Evolutionary conservation across 164 flowering plant genomes (phyloP).

Genomic region (Macadamia integrifolia): DNA sequence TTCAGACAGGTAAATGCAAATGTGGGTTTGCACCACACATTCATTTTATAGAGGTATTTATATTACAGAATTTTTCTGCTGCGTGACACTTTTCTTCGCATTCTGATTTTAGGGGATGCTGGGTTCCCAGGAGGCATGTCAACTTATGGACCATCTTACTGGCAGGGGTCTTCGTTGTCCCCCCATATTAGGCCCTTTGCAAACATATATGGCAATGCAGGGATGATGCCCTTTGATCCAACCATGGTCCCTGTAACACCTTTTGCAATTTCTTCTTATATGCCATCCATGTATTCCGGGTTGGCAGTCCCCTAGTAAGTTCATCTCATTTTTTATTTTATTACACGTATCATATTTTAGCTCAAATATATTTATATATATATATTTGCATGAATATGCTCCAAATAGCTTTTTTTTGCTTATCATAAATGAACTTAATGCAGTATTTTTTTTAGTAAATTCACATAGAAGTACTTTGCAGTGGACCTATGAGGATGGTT

Average conservation of each 20-base stretch:
- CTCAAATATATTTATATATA: background rate
- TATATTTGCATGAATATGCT: too few species aligned
- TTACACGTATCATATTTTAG: background rate
- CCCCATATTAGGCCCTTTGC: constrained; percentile 37
- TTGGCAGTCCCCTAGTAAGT: constrained; percentile 42
- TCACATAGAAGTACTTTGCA: constrained; percentile 21
- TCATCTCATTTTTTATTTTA: constrained; percentile 1
- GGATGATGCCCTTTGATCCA: constrained; percentile 46
- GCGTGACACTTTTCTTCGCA: background rate
- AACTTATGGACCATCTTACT: constrained; percentile 40
- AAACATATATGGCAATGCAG: constrained; percentile 41
- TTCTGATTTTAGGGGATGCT: constrained; percentile 25
- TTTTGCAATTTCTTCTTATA: constrained; percentile 36
- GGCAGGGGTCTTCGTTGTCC: constrained; percentile 41
- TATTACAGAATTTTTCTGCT: background rate
- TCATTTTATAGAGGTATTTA: background rate
- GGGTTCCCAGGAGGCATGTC: constrained; percentile 32
- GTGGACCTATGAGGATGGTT: constrained; percentile 43
- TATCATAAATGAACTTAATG: background rate
- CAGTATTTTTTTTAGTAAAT: background rate
- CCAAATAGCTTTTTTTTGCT: background rate
- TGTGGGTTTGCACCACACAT: background rate
- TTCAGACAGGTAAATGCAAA: constrained; percentile 36
- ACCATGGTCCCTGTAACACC: constrained; percentile 39
- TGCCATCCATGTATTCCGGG: constrained; percentile 41